Conservation (phyloP, 148 eudicot species). For the Vaccinium darrowii region DNA sequence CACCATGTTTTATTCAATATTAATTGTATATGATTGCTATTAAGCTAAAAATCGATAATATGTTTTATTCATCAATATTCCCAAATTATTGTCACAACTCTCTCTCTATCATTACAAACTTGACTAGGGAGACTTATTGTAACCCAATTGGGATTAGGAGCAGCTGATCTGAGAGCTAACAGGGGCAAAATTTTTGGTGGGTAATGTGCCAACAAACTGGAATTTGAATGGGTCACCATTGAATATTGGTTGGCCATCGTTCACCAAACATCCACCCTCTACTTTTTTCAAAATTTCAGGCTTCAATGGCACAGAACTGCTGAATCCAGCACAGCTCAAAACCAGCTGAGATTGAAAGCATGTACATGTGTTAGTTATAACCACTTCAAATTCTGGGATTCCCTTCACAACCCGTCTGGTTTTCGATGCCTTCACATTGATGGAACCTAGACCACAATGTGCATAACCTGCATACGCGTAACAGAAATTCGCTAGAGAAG, state of each 20-base stretch:
- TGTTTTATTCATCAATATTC: background rate
- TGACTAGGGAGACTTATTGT: background rate
- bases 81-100: background rate
- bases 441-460: too few species aligned
- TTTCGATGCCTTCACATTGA: background rate
- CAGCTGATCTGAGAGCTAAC: background rate
- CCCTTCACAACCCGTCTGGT: background rate
- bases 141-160: background rate
- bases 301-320: background rate
- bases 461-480: background rate
- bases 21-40: too few species aligned
- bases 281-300: background rate
- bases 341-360: background rate
- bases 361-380: background rate
- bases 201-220: background rate
- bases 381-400: background rate
- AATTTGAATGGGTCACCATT: background rate
- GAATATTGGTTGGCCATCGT: background rate
- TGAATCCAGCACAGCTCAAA: background rate
- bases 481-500: background rate
- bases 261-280: background rate
- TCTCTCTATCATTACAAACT: background rate
- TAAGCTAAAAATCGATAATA: too few species aligned
- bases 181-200: background rate
- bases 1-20: too few species aligned